phyloP scores from a whole-genome alignment of 805 yeast species.

The Spathaspora girioi region DNA sequence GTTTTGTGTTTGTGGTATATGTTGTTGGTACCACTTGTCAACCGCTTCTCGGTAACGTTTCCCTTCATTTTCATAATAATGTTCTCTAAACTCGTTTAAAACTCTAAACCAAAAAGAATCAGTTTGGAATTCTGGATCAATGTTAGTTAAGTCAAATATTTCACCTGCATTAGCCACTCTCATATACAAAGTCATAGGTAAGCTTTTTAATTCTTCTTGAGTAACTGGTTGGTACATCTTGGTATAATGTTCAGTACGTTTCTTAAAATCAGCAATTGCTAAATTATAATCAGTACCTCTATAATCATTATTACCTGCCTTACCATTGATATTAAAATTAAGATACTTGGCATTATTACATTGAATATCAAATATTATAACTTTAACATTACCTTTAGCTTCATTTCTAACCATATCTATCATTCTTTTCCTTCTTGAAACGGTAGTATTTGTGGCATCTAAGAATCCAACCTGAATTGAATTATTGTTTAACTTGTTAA shows the following conservation, averaged over 20 bases:
- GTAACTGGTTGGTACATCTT: constrained; percentile 29
- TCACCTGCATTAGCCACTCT: constrained; percentile 27
- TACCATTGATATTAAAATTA: constrained; percentile 60
- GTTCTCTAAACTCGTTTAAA: constrained; percentile 6
- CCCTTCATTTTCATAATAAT: constrained; percentile 20
- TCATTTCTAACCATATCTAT: constrained; percentile 18
- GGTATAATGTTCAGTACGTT: constrained; percentile 51
- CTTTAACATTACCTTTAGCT: constrained; percentile 22
- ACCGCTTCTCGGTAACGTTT: constrained; percentile 23
- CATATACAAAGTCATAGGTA: constrained; percentile 20
- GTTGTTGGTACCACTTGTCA: constrained; percentile 16
- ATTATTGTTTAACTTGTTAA: constrained; percentile 24
- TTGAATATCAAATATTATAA: constrained; percentile 57
- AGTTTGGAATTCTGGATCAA: constrained; percentile 5
- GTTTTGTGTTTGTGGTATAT: neutral
- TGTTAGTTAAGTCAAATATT: constrained; percentile 11
- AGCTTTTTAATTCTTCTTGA: constrained; percentile 18
- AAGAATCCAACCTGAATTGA: constrained; percentile 33
- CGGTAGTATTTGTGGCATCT: constrained; percentile 43
- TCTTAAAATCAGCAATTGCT: constrained; percentile 58
- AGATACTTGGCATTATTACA: constrained; percentile 51
- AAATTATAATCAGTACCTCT: constrained; percentile 44
- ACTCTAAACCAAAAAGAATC: constrained; percentile 4
- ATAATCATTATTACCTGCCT: constrained; percentile 63
- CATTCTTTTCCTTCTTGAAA: constrained; percentile 29